A percentile compares a stretch with the other conserved stretches of the same genome.
Evolutionary conservation across 2,329 filamentous ascomycete genomes (phyloP).

Genomic region (Cylindrodendrum hubeiense): DNA sequence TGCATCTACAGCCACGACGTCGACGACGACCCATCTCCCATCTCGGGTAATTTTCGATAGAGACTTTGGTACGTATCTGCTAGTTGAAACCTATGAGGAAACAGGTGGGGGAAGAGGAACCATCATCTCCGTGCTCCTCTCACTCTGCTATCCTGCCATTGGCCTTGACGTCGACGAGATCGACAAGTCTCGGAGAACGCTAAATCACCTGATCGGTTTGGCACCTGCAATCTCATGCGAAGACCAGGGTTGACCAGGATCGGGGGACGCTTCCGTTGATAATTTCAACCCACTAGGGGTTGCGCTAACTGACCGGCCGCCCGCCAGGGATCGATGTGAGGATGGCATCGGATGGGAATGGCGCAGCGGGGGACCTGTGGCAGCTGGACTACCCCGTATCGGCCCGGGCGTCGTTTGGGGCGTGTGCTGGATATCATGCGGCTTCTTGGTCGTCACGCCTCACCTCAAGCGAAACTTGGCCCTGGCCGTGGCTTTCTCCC

Average conservation of each 20-base stretch:
- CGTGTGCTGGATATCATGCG: slow-evolving; percentile 3
- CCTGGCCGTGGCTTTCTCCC: not conserved
- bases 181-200: slow-evolving; percentile 27
- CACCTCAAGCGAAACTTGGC: not conserved
- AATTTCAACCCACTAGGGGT: slow-evolving; percentile 42
- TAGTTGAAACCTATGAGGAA: slow-evolving; percentile 2
- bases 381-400: slow-evolving; percentile 26
- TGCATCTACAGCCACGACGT: slow-evolving; percentile 14
- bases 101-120: slow-evolving; percentile 16
- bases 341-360: slow-evolving; percentile 29
- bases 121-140: slow-evolving; percentile 2
- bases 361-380: slow-evolving; percentile 25
- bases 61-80: slow-evolving; percentile 3
- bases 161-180: slow-evolving; percentile 24
- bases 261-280: slow-evolving; percentile 42
- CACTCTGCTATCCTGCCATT: slow-evolving; percentile 15
- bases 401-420: slow-evolving; percentile 3
- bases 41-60: slow-evolving; percentile 11
- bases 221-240: slow-evolving; percentile 36
- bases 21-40: slow-evolving; percentile 1
- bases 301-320: slow-evolving; percentile 35
- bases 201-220: slow-evolving; percentile 46
- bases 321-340: slow-evolving; percentile 31
- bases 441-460: not conserved
- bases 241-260: slow-evolving; percentile 43